Conservation (phyloP, 805 yeast genomes). For the Ogataea parapolymorpha region DNA sequence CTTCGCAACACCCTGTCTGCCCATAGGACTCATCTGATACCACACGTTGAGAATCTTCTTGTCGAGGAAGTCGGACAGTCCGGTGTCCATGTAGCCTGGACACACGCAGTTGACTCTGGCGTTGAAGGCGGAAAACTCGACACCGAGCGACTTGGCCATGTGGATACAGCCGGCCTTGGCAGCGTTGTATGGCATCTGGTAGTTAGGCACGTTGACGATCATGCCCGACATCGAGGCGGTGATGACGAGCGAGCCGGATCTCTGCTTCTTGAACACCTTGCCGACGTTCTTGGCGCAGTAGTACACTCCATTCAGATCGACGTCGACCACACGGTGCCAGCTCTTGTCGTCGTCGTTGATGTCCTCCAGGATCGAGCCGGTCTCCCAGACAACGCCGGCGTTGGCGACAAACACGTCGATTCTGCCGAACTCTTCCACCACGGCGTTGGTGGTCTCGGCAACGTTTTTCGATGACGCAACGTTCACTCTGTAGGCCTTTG, state of each 20-base stretch:
- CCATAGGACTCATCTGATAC: conserved; percentile 40
- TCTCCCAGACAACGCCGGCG: conserved; percentile 38
- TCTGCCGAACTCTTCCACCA: conserved; percentile 38
- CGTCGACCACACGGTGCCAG: conserved; percentile 45
- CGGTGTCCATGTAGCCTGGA: conserved; percentile 53
- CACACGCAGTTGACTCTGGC: conserved; percentile 52
- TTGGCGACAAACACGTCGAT: conserved; percentile 42
- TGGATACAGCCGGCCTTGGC: conserved; percentile 51
- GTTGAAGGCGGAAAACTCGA: conserved; percentile 44
- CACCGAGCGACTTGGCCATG: conserved; percentile 45
- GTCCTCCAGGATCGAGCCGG: conserved; percentile 33
- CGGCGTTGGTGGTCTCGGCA: conserved; percentile 29
- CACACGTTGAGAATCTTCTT: conserved; percentile 28
- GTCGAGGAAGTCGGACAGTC: conserved; percentile 35
- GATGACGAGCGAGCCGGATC: conserved; percentile 47
- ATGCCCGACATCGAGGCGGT: conserved; percentile 57
- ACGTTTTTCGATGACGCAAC: conserved; percentile 37
- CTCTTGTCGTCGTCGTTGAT: conserved; percentile 33
- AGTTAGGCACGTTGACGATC: conserved; percentile 52
- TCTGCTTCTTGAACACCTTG: conserved; percentile 44
- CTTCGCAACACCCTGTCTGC: conserved; percentile 49
- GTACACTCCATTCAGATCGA: conserved; percentile 49
- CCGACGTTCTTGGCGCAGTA: conserved; percentile 53
- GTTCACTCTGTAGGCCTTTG: conserved; percentile 32
- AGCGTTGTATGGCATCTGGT: conserved; percentile 48